phyloP scores from a whole-genome alignment of 148 eudicot species.

The Rheum nobile region DNA sequence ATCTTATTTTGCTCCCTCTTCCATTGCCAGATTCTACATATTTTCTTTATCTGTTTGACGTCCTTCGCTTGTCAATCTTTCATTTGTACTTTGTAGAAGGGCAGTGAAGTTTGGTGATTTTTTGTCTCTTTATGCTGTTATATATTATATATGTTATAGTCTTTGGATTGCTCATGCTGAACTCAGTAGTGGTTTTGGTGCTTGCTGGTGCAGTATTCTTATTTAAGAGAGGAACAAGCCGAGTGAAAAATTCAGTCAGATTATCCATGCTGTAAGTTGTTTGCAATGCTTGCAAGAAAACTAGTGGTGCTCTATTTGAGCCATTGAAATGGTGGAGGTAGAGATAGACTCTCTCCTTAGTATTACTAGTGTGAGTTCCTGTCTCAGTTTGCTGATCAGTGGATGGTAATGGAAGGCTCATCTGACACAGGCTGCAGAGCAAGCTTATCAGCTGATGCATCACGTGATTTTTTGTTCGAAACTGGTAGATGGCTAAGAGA shows the following conservation, averaged over 20 bases:
- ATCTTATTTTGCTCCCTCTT: no score
- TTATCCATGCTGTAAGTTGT: neutral
- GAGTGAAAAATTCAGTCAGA: neutral
- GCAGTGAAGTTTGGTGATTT: neutral
- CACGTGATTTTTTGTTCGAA: conserved; percentile 31
- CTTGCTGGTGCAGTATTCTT: neutral
- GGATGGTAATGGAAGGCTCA: conserved; percentile 21
- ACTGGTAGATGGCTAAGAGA: conserved; percentile 30
- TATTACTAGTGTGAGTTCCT: conserved; percentile 9
- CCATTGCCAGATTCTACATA: no score
- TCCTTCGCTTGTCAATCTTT: no score
- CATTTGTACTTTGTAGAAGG: no score
- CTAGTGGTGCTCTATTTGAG: neutral
- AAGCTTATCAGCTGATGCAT: conserved; percentile 43
- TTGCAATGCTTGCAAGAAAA: neutral
- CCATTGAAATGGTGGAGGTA: conserved; percentile 7
- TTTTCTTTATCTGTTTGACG: no score
- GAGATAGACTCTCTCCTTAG: conserved; percentile 11
- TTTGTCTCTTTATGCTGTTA: neutral
- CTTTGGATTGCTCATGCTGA: neutral
- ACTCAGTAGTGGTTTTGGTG: neutral
- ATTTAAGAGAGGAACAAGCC: neutral
- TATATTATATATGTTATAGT: neutral
- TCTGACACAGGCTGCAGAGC: conserved; percentile 50
- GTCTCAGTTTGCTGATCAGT: conserved; percentile 13